Evolutionary conservation across 129 eudicot species (phyloP).

Genomic region (Saposhnikovia divaricata): DNA sequence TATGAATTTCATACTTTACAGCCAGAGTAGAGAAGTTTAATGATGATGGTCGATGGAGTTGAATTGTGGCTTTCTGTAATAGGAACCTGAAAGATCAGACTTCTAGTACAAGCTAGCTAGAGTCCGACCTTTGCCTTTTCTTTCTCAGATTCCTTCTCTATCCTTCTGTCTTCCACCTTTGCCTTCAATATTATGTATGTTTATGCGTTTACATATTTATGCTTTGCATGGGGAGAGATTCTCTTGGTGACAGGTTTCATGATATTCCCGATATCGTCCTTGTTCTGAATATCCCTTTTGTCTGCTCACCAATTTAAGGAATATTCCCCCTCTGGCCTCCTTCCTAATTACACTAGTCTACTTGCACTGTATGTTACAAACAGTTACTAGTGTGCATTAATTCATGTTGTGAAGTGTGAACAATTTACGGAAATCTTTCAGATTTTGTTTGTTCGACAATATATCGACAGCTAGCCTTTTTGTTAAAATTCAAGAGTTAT

Average conservation of each 20-base stretch:
- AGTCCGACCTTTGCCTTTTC: slow-evolving; percentile 49
- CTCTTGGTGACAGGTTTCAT: slow-evolving; percentile 32
- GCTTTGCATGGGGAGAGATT: slow-evolving; percentile 19
- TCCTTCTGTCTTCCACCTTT: slow-evolving; percentile 4
- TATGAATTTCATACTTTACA: not conserved
- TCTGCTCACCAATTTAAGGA: slow-evolving; percentile 12
- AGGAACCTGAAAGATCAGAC: slow-evolving; percentile 15
- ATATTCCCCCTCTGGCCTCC: slow-evolving; percentile 17
- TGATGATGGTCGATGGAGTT: slow-evolving; percentile 15
- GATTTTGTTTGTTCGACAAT: not conserved
- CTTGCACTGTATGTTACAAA: not conserved
- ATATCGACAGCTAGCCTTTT: not conserved
- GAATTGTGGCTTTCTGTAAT: slow-evolving; percentile 27
- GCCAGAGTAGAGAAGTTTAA: not conserved
- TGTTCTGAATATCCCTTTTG: slow-evolving; percentile 50
- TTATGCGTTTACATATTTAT: not conserved
- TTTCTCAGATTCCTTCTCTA: slow-evolving; percentile 1
- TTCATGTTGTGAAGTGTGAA: not conserved
- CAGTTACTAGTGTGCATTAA: not conserved
- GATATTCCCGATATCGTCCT: slow-evolving; percentile 19
- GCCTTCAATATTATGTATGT: not conserved
- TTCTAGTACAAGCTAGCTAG: slow-evolving; percentile 34
- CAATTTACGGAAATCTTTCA: not conserved
- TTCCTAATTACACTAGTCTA: not conserved
- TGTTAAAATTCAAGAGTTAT: not conserved